Evolutionary conservation across 208 protist genomes (phyloP).

Genomic region (Leishmania braziliensis): DNA sequence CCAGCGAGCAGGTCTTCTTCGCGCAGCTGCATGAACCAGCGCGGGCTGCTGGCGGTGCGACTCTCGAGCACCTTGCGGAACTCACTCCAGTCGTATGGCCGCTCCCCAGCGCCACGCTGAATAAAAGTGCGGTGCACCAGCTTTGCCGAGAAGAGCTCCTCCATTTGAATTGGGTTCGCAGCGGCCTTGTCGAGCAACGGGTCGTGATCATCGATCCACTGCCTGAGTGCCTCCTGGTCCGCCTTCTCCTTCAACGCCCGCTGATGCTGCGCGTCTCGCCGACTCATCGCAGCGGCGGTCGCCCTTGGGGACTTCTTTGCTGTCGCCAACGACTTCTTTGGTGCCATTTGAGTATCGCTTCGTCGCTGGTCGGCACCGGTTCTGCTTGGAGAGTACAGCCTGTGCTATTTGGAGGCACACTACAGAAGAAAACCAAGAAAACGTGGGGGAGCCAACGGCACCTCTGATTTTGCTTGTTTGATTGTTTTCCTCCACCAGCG

Average conservation of each 20-base stretch:
- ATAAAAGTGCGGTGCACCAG: conserved; percentile 64
- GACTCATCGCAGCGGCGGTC: conserved; percentile 24
- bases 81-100: conserved; percentile 72
- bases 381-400: too few relatives aligned
- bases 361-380: too few relatives aligned
- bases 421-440: too few relatives aligned
- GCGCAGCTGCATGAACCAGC: conserved; percentile 89
- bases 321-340: conserved; percentile 24
- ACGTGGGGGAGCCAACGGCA: too few relatives aligned
- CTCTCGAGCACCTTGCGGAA: conserved; percentile 59
- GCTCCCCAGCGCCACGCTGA: conserved; percentile 27
- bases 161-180: conserved; percentile 46
- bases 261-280: conserved; percentile 22
- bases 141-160: conserved; percentile 53
- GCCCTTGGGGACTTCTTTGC: conserved; percentile 20
- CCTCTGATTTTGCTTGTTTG: too few relatives aligned
- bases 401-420: too few relatives aligned
- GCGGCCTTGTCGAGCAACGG: conserved; percentile 51
- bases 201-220: conserved; percentile 71
- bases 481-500: too few relatives aligned
- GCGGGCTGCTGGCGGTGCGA: conserved; percentile 60
- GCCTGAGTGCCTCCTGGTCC: conserved; percentile 27
- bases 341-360: conserved; percentile 14
- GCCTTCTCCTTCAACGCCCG: conserved; percentile 37
- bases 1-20: conserved; percentile 82